These are phyloP conservation scores for Trametes cinnabarina DNA, from an alignment of 768 basidiomycete species.

Conservation along the genomic window DNA sequence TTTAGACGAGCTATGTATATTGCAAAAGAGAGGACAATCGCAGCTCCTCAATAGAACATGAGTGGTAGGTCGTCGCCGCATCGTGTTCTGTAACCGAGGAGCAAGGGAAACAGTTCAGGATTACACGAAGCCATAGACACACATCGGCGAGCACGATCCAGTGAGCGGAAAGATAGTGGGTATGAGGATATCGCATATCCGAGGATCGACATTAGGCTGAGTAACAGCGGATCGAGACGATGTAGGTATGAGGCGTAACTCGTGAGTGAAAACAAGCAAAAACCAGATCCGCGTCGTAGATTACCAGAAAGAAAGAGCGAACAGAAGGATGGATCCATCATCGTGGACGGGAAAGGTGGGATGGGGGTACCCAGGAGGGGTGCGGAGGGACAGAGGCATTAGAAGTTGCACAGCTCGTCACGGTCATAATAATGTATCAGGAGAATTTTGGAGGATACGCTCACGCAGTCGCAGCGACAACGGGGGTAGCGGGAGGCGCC, in stretches of 20 bases:
- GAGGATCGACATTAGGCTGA: conserved; percentile 51
- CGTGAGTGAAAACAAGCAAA: conserved; percentile 50
- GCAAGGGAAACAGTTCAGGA: conserved; percentile 34
- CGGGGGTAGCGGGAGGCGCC: conserved; percentile 55
- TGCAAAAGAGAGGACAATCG: conserved; percentile 16
- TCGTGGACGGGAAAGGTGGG: conserved; percentile 35
- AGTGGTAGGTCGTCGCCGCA: conserved; percentile 2
- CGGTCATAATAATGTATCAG: conserved; percentile 38
- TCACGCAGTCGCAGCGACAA: conserved; percentile 82
- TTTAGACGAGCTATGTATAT: conserved; percentile 9
- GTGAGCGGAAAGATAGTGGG: conserved; percentile 46
- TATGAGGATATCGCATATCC: conserved; percentile 28
- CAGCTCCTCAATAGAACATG: conserved; percentile 5
- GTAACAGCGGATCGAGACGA: conserved; percentile 40
- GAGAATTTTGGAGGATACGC: conserved; percentile 30
- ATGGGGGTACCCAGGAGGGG: conserved; percentile 26
- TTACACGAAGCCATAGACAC: conserved; percentile 60
- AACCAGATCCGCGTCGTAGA: conserved; percentile 55
- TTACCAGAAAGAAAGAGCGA: conserved; percentile 36
- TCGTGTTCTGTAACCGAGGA: conserved; percentile 11
- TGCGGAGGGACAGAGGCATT: conserved; percentile 25
- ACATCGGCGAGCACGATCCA: conserved; percentile 51
- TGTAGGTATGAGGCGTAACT: conserved; percentile 50
- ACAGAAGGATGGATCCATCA: conserved; percentile 29
- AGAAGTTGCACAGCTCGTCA: conserved; percentile 34